Conservation (phyloP, 2,329 filamentous ascomycete genomes). For the Apiospora sp. region DNA sequence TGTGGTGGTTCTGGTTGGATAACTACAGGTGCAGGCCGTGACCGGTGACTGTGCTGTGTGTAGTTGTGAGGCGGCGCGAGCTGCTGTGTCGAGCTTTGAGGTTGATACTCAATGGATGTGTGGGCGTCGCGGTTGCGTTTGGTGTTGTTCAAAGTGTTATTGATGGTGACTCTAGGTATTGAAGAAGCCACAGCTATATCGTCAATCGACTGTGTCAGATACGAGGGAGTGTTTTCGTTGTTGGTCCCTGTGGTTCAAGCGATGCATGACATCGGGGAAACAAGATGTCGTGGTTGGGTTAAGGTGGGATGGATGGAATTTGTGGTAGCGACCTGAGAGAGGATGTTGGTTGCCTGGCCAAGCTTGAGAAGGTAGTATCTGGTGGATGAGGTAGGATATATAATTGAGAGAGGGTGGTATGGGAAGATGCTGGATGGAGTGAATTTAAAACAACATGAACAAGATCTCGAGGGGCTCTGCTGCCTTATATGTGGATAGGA, state of each 20-base stretch:
- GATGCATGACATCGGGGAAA: conserved; percentile 30
- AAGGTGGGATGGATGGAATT: conserved; percentile 23
- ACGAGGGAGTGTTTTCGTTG: conserved; percentile 25
- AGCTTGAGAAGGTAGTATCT: background rate
- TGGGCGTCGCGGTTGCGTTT: conserved; percentile 25
- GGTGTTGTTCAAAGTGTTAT: conserved; percentile 28
- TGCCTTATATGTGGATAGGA: conserved; percentile 26
- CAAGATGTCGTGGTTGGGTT: conserved; percentile 21
- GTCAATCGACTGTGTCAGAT: conserved; percentile 29
- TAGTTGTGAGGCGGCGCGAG: conserved; percentile 13
- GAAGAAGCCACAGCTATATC: conserved; percentile 27
- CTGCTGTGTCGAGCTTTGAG: conserved; percentile 4
- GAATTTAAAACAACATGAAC: conserved; percentile 7
- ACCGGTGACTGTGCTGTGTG: conserved; percentile 14
- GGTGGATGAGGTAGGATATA: background rate
- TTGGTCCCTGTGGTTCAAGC: conserved; percentile 21
- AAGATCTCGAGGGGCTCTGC: conserved; percentile 11
- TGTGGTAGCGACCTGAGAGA: conserved; percentile 17
- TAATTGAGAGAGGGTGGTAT: conserved; percentile 10
- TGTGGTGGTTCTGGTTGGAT: conserved; percentile 24
- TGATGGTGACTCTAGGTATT: conserved; percentile 26
- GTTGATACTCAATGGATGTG: conserved; percentile 14
- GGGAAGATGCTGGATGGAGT: conserved; percentile 15
- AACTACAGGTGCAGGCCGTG: conserved; percentile 26
- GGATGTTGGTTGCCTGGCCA: conserved; percentile 25